Evolutionary conservation across 371 early-diverging fungal species (phyloP).

Genomic region (Haplosporangium sp.): DNA sequence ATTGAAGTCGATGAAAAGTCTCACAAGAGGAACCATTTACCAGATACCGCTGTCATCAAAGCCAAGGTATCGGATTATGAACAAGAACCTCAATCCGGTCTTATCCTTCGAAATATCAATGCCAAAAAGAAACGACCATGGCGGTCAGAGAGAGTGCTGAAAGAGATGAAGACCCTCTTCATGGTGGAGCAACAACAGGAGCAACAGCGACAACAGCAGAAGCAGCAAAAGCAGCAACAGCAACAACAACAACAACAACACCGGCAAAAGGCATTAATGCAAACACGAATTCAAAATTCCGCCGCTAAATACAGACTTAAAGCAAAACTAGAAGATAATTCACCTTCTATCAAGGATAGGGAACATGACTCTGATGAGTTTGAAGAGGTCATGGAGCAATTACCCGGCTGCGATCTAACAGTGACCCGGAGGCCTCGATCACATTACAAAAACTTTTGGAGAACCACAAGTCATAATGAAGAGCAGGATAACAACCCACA

Average conservation of each 20-base stretch:
- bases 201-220: background rate
- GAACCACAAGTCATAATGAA: background rate
- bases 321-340: background rate
- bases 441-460: constrained; percentile 27
- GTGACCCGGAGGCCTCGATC: constrained; percentile 4
- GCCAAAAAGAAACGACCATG: constrained; percentile 24
- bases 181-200: constrained; percentile 5
- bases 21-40: background rate
- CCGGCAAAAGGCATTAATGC: background rate
- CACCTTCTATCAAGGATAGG: background rate
- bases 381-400: constrained; percentile 3
- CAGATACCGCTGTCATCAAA: background rate
- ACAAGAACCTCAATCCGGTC: background rate
- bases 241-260: background rate
- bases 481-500: background rate
- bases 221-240: constrained; percentile 1
- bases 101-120: background rate
- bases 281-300: no score
- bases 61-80: background rate
- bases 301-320: background rate
- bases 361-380: background rate
- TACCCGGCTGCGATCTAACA: constrained; percentile 8
- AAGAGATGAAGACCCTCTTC: constrained; percentile 37
- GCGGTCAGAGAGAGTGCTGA: constrained; percentile 25
- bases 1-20: background rate